Base-by-base conservation (phyloP, 2,329 filamentous ascomycete genomes). In the Aspergillus udagawae region DNA sequence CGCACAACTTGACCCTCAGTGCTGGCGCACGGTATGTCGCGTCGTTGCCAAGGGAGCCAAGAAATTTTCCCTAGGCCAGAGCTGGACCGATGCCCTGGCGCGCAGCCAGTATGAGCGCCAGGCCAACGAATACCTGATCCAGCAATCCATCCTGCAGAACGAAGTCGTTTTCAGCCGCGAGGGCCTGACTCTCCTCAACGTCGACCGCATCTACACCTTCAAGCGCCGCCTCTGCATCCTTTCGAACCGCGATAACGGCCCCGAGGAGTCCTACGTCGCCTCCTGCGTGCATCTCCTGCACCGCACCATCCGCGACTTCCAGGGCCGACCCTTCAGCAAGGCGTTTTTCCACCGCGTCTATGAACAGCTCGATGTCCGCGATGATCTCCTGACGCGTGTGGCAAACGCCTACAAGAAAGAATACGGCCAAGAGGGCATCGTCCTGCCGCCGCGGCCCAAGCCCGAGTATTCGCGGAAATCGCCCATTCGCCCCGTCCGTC, bases 181-280 rank as follows among this genome's bases (percentile, higher is more conserved):
- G 57, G 76, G 76, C 2, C 63, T 79, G 35, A 77, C 77, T 0
- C 60, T 79, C 7, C 67, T 79, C 10, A 77, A 73, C 53, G 74
- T 78, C 60, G 76, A 79, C 63, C 74, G 75, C 42, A 74, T 78
- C 55, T 77, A 77, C 56, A 77, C 72, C 14, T 71, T 79, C 59
- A 79, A 79, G 58, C 73, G 73, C 29, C 67, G 74, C 17, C 68
- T 79, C 7, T 75, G 71, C 55, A 67, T 74, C 5, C 67, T 78
- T 12, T 75, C 75, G 3, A 61, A 56, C 20, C 62, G 60, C 14
- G 67, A 64, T 3, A 64, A 65, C 49, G 66, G 67, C n/a, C 62
- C 65, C 21, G 66, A 70, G 3, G 69, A 73, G 12, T 63, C 70
- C 17, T 74, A 70, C 60, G 67, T 77, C 54, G 65, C 66, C 17